phyloP scores from a whole-genome alignment of 2,329 filamentous ascomycete species.

The Orbilia oligospora region DNA sequence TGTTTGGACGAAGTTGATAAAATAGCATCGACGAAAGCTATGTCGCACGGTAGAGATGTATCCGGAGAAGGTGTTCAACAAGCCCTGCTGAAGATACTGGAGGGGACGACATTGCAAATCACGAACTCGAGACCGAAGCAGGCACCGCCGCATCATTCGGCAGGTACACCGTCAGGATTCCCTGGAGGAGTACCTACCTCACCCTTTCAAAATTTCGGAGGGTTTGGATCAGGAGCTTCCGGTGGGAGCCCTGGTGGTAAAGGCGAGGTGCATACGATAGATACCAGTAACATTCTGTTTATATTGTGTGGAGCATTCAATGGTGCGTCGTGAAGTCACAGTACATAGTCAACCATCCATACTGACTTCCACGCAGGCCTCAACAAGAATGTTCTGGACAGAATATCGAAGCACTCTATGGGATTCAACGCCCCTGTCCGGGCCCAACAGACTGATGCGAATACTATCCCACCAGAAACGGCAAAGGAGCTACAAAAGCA shows the following conservation, averaged over 20 bases:
- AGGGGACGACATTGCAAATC: conserved; percentile 92
- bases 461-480: conserved; percentile 23
- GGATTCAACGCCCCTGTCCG: conserved; percentile 91
- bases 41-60: conserved; percentile 87
- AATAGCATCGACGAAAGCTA: conserved; percentile 88
- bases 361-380: conserved; percentile 67
- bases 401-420: conserved; percentile 88
- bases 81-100: conserved; percentile 93
- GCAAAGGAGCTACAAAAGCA: conserved; percentile 17
- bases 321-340: conserved; percentile 68
- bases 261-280: conserved; percentile 69
- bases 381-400: conserved; percentile 86
- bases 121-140: conserved; percentile 73
- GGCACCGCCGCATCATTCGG: conserved; percentile 66
- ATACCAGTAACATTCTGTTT: conserved; percentile 97
- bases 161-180: conserved; percentile 70
- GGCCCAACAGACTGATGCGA: conserved; percentile 55
- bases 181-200: conserved; percentile 67
- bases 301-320: conserved; percentile 97
- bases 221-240: conserved; percentile 32
- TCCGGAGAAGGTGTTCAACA: conserved; percentile 95
- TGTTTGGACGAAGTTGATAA: conserved; percentile 98
- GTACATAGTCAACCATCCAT: background rate
- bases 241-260: conserved; percentile 58
- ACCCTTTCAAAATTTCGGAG: conserved; percentile 59